These are phyloP conservation scores for Coniochaeta prunicola DNA, from an alignment of 2,329 filamentous ascomycete species.

Conservation along the genomic window DNA sequence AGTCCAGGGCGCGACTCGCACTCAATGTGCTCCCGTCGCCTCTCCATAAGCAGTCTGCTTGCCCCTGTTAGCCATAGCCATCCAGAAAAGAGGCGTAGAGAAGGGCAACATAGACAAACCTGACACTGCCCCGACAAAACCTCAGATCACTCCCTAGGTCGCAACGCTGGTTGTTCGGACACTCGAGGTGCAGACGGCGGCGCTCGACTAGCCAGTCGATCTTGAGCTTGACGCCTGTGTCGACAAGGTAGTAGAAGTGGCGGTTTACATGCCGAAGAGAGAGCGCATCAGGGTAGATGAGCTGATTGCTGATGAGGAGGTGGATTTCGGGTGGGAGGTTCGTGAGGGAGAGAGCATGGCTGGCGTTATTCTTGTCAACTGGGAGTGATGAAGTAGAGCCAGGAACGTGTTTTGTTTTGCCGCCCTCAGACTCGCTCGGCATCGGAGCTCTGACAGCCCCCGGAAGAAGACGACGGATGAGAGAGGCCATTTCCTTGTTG, in stretches of 20 bases:
- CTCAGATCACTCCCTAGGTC: conserved; percentile 51
- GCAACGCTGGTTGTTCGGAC: conserved; percentile 51
- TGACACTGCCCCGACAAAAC: conserved; percentile 54
- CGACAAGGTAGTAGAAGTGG: conserved; percentile 56
- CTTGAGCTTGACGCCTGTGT: conserved; percentile 59
- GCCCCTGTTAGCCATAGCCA: background rate
- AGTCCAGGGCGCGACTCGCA: conserved; percentile 51
- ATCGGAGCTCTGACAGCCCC: background rate
- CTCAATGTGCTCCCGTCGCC: conserved; percentile 52
- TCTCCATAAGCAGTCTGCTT: conserved; percentile 48
- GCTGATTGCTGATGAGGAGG: conserved; percentile 48
- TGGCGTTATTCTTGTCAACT: background rate
- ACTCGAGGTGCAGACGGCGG: conserved; percentile 55
- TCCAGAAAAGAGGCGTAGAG: background rate
- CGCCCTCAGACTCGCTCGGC: background rate
- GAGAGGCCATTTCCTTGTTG: background rate
- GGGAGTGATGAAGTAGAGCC: background rate
- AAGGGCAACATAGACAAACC: conserved; percentile 32
- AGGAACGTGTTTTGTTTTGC: background rate
- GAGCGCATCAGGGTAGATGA: conserved; percentile 64
- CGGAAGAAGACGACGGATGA: background rate
- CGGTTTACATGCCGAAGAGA: conserved; percentile 60
- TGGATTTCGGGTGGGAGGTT: conserved; percentile 61
- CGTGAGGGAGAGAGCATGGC: conserved; percentile 26
- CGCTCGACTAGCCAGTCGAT: conserved; percentile 63